Conservation (phyloP, 371 early-diverging fungal genomes). For the Apophysomyces trapeziformis region DNA sequence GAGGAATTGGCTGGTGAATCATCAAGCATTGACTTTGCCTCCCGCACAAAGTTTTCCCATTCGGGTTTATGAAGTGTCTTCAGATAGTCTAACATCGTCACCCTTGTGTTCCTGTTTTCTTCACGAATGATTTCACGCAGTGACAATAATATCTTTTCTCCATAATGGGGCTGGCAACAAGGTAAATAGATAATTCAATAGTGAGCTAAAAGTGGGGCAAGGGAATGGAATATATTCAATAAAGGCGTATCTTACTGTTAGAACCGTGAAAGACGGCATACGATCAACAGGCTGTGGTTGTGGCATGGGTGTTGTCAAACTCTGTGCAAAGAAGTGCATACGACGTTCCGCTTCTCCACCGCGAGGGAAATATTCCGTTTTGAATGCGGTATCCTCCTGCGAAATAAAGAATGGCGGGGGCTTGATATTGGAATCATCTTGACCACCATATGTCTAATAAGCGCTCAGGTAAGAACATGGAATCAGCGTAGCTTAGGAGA, state of each 20-base stretch:
- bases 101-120: slow-evolving; percentile 77
- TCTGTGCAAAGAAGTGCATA: slow-evolving; percentile 89
- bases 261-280: slow-evolving; percentile 88
- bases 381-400: slow-evolving; percentile 79
- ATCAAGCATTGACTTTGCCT: slow-evolving; percentile 56
- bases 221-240: too few relatives aligned
- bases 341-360: slow-evolving; percentile 85
- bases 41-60: slow-evolving; percentile 85
- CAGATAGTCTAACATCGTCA: slow-evolving; percentile 84
- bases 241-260: slow-evolving; percentile 44
- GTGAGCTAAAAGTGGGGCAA: too few relatives aligned
- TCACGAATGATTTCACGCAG: slow-evolving; percentile 84
- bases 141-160: slow-evolving; percentile 85
- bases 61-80: slow-evolving; percentile 83
- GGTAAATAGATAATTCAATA: too few relatives aligned
- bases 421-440: slow-evolving; percentile 51
- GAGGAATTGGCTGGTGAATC: not conserved
- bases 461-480: not conserved
- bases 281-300: slow-evolving; percentile 81
- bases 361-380: slow-evolving; percentile 76
- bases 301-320: slow-evolving; percentile 83
- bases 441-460: not conserved
- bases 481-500: too few relatives aligned
- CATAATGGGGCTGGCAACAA: slow-evolving; percentile 70
- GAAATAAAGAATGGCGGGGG: slow-evolving; percentile 82